Evolutionary conservation across 257 asterid species (phyloP), one percentile per base, ranked within the genome.

Genomic region (Ballota nigra): DNA sequence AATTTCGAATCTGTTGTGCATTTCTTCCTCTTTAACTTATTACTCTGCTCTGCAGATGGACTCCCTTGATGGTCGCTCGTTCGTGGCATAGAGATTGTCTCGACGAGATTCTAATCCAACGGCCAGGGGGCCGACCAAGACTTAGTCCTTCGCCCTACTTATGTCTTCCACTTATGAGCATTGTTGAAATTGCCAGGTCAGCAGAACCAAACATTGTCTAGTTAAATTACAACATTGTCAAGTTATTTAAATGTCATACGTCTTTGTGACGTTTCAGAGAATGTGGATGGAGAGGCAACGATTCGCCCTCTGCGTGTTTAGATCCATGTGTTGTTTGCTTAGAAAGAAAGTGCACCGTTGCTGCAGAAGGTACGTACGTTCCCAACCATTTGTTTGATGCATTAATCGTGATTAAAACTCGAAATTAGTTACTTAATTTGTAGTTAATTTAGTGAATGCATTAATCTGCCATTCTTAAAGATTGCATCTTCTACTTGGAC

Each of bases 251-350:
- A 20, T 18, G 28, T 13, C 10, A 62, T 59, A 23, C 9, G 40
- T 60, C 22, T 67, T 72, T 69, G 16, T 68, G 29, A 59, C 57
- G 16, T 72, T 74, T 53, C 83, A 91, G 96, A 77, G 89, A 86
- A 77, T 87, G 93, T 65, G 96, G 97, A 76, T 91, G 95, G 95
- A 82, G 86, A 84, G 66, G 86, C 81, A 81, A 70, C 11, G 83
- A 79, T 68, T 71, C 80, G 16, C 75, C 70, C 4, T 28, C 82
- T 5, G 55, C 86, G 0, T 85, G 91, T 75, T 70, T 81, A 49
- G 97, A 91, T 74, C 97, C 97, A 3, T 91, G 97, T 62, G 97
- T 86, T 55, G 97, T 91, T 82, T 91, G 97, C 81, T 82, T 91
- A 76, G 97, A 91, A 79, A 83, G 95, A 65, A 82, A 80, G 82